Percentiles rank a stretch among this genome's conserved stretches.
Evolutionary conservation across 1,284 basidiomycete species (phyloP).

Genomic region (Ganoderma resinaceum): DNA sequence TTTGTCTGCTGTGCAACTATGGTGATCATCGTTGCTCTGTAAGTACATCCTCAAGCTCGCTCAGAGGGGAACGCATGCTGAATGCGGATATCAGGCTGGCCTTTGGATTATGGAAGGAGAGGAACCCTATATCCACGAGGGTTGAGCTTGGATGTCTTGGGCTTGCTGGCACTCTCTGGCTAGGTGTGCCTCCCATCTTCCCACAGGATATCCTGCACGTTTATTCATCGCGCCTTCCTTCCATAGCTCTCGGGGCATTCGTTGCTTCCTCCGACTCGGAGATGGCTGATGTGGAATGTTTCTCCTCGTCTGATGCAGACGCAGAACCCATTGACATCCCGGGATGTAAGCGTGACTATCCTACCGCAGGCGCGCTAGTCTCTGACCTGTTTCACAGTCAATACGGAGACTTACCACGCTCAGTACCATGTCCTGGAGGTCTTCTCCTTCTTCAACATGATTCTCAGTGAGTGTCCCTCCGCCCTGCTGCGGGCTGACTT

Average conservation of each 20-base stretch:
- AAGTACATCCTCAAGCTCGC: conserved; percentile 36
- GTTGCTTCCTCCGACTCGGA: conserved; percentile 75
- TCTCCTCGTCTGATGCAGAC: conserved; percentile 57
- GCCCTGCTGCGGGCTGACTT: conserved; percentile 21
- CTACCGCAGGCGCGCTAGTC: conserved; percentile 7
- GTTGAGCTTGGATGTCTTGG: conserved; percentile 75
- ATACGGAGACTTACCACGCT: conserved; percentile 78
- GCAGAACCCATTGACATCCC: conserved; percentile 60
- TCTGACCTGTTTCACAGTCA: conserved; percentile 46
- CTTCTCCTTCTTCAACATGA: conserved; percentile 79
- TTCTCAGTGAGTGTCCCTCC: conserved; percentile 57
- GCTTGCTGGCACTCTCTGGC: conserved; percentile 78
- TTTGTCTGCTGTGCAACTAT: conserved; percentile 77
- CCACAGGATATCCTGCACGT: background rate
- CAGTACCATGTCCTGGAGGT: conserved; percentile 82
- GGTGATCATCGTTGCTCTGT: conserved; percentile 72
- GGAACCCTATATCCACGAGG: conserved; percentile 80
- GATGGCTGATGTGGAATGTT: conserved; percentile 82
- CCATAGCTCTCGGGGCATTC: conserved; percentile 74
- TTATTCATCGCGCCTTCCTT: conserved; percentile 4
- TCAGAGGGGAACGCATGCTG: background rate
- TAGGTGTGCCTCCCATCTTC: conserved; percentile 56
- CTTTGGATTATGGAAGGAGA: conserved; percentile 65
- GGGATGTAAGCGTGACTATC: conserved; percentile 58
- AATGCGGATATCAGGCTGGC: conserved; percentile 51